Evolutionary conservation across 345 rosid genomes (phyloP), one percentile per base, ranked within the genome.

Genomic region (Excoecaria agallocha): DNA sequence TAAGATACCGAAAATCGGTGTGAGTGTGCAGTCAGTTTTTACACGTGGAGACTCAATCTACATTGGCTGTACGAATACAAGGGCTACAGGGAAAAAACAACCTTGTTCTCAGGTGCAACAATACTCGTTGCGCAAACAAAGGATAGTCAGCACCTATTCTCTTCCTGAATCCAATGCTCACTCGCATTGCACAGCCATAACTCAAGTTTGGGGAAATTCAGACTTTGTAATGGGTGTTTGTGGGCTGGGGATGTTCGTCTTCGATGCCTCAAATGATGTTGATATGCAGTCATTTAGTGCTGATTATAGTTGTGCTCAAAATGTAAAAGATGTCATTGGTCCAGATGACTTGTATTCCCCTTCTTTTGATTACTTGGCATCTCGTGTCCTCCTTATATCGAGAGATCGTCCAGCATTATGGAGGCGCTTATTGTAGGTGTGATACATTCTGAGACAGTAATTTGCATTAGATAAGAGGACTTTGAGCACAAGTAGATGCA

Each of bases 201-300:
- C 97, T 12, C 97, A 96, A 85, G 98, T 93, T 5, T 96, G 99
- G 99, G 99, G 99, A 49, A 96, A 89, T 77, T 88, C 98, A 1
- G 89, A 82, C 79, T 79, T 84, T 49, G 94, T 90, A 79, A 93
- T 96, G 97, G 97, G 91, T 72, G 86, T 87, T 69, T 85, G 86
- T 69, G 92, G 91, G 67, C 80, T 78, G 58, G 98, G 99, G 22
- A 84, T 96, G 35, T 93, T 87, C 43, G 90, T 84, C 55, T 96
- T 90, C 69, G 90, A 91, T 80, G 84, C 92, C 13, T 50, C 76
- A 35, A 88, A 81, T 74, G 92, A 93, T 22, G 96, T 91, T 0
- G 78, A 12, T 1, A 43, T 80, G 70, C 85, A 79, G 71, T 79
- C 86, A 60, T 75, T 79, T 57, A 50, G 82, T 22, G 75, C 76